Conservation (phyloP, 768 basidiomycete genomes). For the Kockovaella imperatae region DNA sequence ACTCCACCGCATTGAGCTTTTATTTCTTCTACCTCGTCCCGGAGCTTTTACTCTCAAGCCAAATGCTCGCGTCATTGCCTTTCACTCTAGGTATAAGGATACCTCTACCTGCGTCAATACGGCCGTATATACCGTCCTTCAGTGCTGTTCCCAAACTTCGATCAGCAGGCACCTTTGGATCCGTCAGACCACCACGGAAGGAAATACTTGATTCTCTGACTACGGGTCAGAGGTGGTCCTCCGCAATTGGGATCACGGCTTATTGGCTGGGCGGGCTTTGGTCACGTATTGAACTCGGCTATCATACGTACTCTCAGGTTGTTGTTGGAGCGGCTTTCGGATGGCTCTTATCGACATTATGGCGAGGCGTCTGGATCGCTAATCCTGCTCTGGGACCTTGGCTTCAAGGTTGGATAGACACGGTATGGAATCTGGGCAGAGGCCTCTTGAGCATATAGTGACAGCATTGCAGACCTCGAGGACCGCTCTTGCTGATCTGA, state of each 20-base stretch:
- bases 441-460: not conserved
- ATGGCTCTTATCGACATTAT: conserved; percentile 13
- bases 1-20: conserved; percentile 47
- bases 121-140: no score
- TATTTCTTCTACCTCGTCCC: conserved; percentile 45
- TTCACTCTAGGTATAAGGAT: no score
- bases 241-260: conserved; percentile 3
- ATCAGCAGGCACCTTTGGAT: no score
- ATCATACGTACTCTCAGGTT: conserved; percentile 39
- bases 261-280: conserved; percentile 33
- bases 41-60: conserved; percentile 6
- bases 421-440: conserved; percentile 9
- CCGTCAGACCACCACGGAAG: no score
- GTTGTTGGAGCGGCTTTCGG: conserved; percentile 28
- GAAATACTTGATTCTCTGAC: no score
- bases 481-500: no score
- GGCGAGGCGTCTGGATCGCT: conserved; percentile 21
- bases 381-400: conserved; percentile 5
- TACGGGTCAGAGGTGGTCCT: not conserved
- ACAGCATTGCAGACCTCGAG: no score
- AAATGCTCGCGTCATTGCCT: conserved; percentile 24
- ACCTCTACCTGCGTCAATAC: no score
- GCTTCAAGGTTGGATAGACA: conserved; percentile 15
- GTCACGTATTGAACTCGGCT: conserved; percentile 36
- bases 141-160: not conserved